phyloP scores from a whole-genome alignment of 805 yeast species.

The Pichia deserticola region DNA sequence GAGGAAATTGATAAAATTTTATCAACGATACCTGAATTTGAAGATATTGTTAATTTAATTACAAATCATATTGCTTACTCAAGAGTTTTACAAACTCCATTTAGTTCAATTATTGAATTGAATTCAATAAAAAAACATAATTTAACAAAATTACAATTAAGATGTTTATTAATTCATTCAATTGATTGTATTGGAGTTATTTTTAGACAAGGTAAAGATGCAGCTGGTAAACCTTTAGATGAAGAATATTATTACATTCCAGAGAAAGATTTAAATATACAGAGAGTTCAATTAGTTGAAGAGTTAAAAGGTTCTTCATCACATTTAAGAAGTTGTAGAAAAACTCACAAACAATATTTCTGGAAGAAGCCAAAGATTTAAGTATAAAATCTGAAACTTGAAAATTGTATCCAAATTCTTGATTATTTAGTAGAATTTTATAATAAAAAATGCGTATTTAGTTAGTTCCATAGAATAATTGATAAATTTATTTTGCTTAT shows the following conservation, averaged over 20 bases:
- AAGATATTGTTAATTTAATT: slow-evolving; percentile 55
- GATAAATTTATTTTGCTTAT: no score
- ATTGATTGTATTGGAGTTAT: slow-evolving; percentile 79
- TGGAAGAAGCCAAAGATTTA: slow-evolving; percentile 51
- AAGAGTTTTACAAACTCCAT: slow-evolving; percentile 78
- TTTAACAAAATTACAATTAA: slow-evolving; percentile 37
- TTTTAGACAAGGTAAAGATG: slow-evolving; percentile 86
- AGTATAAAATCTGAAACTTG: no score
- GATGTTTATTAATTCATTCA: slow-evolving; percentile 35
- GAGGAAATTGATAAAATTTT: slow-evolving; percentile 26
- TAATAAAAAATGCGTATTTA: no score
- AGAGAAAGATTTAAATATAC: slow-evolving; percentile 68
- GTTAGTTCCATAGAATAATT: no score
- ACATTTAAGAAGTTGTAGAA: slow-evolving; percentile 75
- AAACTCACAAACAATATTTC: slow-evolving; percentile 83
- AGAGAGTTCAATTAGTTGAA: slow-evolving; percentile 62
- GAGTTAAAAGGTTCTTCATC: slow-evolving; percentile 76
- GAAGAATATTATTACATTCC: slow-evolving; percentile 89
- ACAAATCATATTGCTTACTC: slow-evolving; percentile 88
- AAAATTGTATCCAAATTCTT: no score
- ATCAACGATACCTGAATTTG: slow-evolving; percentile 33
- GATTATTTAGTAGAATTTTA: no score
- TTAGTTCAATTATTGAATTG: slow-evolving; percentile 52
- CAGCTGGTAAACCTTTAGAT: slow-evolving; percentile 90
- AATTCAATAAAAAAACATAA: slow-evolving; percentile 49